Conservation (phyloP, 2,329 filamentous ascomycete genomes). For the Phyllosticta paracitricarpa region DNA sequence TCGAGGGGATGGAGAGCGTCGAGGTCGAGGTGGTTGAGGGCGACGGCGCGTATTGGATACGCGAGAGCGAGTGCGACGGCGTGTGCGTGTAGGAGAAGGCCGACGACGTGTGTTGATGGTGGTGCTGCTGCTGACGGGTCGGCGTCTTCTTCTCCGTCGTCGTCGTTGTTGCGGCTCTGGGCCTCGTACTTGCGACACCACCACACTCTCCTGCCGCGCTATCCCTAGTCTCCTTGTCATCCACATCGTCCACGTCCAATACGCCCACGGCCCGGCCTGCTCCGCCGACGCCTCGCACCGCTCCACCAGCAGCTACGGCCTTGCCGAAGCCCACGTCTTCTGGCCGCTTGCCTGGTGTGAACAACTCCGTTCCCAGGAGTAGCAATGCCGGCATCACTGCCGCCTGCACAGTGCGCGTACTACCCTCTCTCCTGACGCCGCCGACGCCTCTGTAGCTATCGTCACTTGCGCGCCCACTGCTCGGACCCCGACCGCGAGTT, state of each 20-base stretch:
- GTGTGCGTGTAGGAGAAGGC: not conserved
- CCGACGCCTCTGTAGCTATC: not conserved
- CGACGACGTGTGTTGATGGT: not conserved
- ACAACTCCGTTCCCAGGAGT: conserved; percentile 25
- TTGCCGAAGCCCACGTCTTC: not conserved
- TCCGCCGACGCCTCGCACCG: not conserved
- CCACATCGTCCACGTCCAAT: not conserved
- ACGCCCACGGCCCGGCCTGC: not conserved
- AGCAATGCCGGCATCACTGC: conserved; percentile 26
- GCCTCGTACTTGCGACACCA: too few species aligned
- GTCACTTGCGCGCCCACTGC: not conserved
- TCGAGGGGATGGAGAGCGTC: not conserved
- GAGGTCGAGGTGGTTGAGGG: not conserved
- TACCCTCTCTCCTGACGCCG: not conserved
- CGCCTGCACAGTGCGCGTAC: conserved; percentile 21
- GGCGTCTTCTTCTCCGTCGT: not conserved
- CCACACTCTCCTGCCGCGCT: too few species aligned
- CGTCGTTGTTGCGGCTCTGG: not conserved
- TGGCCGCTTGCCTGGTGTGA: conserved; percentile 18
- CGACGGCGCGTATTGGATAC: not conserved
- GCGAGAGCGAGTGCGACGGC: not conserved
- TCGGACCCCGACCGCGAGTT: not conserved
- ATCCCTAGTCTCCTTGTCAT: not conserved
- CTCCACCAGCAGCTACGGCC: not conserved
- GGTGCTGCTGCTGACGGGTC: not conserved